Evolutionary conservation across 2,329 filamentous ascomycete species (phyloP), one percentile per base, ranked within the genome.

Genomic region (Fusarium praegraminearum): DNA sequence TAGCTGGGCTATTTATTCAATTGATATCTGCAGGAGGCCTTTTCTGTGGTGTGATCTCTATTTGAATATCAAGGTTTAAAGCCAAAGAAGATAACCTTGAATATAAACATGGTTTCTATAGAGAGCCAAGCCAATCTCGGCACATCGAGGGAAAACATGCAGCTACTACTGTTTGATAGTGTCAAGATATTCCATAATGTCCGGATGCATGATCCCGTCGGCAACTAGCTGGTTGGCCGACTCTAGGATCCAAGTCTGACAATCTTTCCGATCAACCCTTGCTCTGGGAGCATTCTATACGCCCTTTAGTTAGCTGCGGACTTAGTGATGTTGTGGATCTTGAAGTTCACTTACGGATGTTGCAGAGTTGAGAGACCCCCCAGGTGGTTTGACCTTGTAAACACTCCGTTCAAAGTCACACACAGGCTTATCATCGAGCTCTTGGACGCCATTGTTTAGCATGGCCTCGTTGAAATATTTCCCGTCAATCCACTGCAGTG

Each of bases 211-310:
- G 2, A 66, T 52, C 0, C 49, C 30, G 38, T 66, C 50, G 2
- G 10, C 0, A 0, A 52, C 56, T 6, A 61, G 18, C 16, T 56
- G 55, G 15, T 66, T 32, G 0, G 50, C 63, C 0, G 63, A 61
- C 6, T 66, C 55, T 0, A 66, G 30, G 3, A 66, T 56, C 63
- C 63, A 66, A 16, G 63, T 66, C 30, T 66, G 63, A 1, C 62
- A 66, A 3, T 66, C 60, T 4, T 50, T 30, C 15, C 66, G 63
- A 5, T 32, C 10, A 0, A 55, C 35, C 13, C 16, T 49, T 1
- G 38, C 56, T 1, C 15, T 33, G 0, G 52, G 43, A 0, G 18
- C 8, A 10, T 32, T 18, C 60, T 59, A 7, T 5, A 3, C 2
- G 47, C 5, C 1, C n/a, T n/a, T n/a, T n/a, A n/a, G n/a, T n/a